Conservation (phyloP, 2,329 filamentous ascomycete species). For the Westerdykella sp. region DNA sequence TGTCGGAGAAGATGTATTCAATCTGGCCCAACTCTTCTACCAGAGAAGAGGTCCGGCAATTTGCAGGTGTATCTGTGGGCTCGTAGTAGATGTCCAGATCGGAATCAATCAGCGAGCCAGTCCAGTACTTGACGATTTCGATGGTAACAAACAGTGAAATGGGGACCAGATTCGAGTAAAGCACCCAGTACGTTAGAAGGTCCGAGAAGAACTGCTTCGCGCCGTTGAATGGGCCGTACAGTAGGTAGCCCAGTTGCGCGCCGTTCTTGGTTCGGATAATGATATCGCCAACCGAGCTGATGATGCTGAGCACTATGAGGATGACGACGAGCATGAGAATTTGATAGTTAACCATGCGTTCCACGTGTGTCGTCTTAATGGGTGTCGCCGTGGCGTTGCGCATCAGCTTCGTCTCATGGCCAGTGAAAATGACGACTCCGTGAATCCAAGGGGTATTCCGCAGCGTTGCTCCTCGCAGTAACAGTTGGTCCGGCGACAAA, state of each 20-base stretch:
- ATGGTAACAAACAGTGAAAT: conserved; percentile 98
- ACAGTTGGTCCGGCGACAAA: conserved; percentile 82
- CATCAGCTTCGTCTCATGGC: conserved; percentile 98
- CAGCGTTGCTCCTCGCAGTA: conserved; percentile 86
- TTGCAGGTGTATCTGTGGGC: conserved; percentile 88
- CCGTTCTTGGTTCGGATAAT: conserved; percentile 61
- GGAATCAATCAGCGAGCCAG: conserved; percentile 94
- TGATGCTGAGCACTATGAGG: conserved; percentile 73
- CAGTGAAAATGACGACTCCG: conserved; percentile 91
- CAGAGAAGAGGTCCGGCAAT: conserved; percentile 90
- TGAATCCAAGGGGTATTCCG: conserved; percentile 97
- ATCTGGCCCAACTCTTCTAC: conserved; percentile 98
- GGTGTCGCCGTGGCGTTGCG: conserved; percentile 94
- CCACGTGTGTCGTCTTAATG: conserved; percentile 95
- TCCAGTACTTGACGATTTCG: conserved; percentile 96
- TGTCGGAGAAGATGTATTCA: conserved; percentile 97
- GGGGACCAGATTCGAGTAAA: conserved; percentile 93
- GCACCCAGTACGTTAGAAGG: conserved; percentile 96
- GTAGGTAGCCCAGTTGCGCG: conserved; percentile 62
- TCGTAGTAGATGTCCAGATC: conserved; percentile 98
- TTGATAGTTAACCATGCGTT: conserved; percentile 86
- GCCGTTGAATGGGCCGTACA: conserved; percentile 55
- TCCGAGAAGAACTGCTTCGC: conserved; percentile 83
- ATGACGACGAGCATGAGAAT: conserved; percentile 86
- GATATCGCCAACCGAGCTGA: conserved; percentile 88